Evolutionary conservation across 176 grass and related monocot genomes (phyloP).

Genomic region (Aegilops bicornis): DNA sequence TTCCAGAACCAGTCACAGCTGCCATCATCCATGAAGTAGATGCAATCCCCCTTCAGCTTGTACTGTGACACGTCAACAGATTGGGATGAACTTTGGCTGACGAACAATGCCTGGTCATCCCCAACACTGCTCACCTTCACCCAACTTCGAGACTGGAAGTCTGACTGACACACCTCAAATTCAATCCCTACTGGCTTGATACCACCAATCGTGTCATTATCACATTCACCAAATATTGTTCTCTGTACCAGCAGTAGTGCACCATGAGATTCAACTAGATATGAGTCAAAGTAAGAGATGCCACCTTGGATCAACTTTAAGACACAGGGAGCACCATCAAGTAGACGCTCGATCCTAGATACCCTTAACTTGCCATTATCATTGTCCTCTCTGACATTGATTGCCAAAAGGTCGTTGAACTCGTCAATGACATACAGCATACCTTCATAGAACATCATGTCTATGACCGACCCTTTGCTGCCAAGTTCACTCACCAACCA

Average conservation of each 20-base stretch:
- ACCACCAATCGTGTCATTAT: background rate
- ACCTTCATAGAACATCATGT: background rate
- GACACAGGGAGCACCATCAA: background rate
- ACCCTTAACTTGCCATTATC: background rate
- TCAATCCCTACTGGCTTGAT: background rate
- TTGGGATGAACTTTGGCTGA: background rate
- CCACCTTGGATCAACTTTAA: background rate
- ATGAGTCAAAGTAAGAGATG: background rate
- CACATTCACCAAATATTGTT: background rate
- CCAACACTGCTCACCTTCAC: background rate
- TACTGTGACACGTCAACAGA: background rate
- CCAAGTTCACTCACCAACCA: background rate
- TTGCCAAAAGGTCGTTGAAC: background rate
- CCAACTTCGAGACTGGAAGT: background rate
- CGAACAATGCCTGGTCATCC: background rate
- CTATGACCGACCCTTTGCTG: background rate
- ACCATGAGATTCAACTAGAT: background rate
- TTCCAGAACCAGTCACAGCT: background rate
- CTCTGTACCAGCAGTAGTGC: background rate
- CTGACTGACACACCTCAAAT: background rate
- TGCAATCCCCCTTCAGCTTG: background rate
- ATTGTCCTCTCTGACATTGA: background rate
- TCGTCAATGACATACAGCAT: background rate
- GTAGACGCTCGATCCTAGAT: background rate
- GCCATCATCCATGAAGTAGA: background rate